phyloP scores from a whole-genome alignment of 768 basidiomycete species.

The Podaxis sp. region DNA sequence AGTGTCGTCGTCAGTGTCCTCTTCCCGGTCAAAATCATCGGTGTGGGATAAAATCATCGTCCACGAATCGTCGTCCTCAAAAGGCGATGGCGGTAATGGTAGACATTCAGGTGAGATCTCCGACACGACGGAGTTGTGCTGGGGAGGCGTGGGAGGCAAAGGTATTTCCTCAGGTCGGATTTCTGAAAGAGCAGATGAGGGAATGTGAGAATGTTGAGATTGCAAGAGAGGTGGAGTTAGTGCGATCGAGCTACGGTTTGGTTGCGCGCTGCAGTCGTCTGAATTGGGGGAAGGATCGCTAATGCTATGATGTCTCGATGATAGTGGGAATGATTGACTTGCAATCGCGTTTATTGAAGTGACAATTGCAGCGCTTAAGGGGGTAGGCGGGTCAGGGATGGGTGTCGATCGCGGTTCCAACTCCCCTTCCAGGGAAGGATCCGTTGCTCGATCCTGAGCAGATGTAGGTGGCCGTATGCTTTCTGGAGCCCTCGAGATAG shows the following conservation, averaged over 20 bases:
- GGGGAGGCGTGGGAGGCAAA: conserved; percentile 1
- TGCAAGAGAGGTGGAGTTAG: conserved; percentile 11
- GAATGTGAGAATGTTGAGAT: not conserved
- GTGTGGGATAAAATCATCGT: conserved; percentile 5
- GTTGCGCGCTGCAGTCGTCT: not conserved
- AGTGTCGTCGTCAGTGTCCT: conserved; percentile 6
- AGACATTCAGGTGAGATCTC: not conserved
- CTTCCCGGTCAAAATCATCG: not conserved
- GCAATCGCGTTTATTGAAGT: conserved; percentile 6
- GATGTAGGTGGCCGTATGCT: not conserved
- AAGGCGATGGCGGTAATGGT: not conserved
- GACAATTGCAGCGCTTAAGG: conserved; percentile 5
- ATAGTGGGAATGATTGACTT: conserved; percentile 5
- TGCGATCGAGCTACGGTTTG: conserved; percentile 3
- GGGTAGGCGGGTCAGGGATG: not conserved
- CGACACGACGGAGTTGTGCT: not conserved
- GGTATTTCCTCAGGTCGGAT: conserved; percentile 9
- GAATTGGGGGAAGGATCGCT: not conserved
- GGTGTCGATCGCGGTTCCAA: not conserved
- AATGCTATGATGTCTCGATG: not conserved
- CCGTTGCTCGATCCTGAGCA: not conserved
- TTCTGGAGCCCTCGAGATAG: not conserved
- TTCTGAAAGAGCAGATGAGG: conserved; percentile 7
- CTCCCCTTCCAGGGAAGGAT: too few relatives aligned
- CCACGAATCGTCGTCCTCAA: conserved; percentile 11